Evolutionary conservation across 129 eudicot genomes (phyloP), one percentile per base, ranked within the genome.

Genomic region (Flaveria robusta): DNA sequence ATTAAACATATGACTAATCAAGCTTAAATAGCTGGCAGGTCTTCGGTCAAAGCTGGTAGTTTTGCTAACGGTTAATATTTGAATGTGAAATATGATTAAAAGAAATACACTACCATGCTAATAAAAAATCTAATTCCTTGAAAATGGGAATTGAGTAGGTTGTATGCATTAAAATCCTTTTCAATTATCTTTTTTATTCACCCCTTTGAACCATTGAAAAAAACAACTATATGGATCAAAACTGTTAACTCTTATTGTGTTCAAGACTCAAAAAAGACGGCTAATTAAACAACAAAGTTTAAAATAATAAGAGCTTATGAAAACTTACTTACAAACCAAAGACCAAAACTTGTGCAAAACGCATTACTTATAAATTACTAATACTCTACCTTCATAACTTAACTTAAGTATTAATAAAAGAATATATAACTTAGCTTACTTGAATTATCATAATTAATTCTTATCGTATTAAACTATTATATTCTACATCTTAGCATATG

Each of bases 311-410:
- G 7, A 49, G 37, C 19, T 60, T 15, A 18, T 10, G 19, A 27
- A n/a, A 41, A 58, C 85, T 74, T 80, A 94, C 98, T 81, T 94
- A 89, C 66, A 93, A 86, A 42, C 29, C 78, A 94, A 94, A 42
- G n/a, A 97, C 96, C 83, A 94, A 80, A 15, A 94, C 99, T 9
- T 90, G 90, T 59, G 45, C 77, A 47, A 0, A 26, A 26, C 29
- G 1, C 29, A 26, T 26, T 26, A 26, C 29, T 26, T 26, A 26
- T 26, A 26, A 26, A 26, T 3, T 26, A 26, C 29, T 26, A 26
- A 26, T 26, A 26, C 29, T 26, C 29, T 26, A 26, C 29, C 29
- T 26, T 3, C 3, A 3, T 26, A 26, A 26, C 29, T 26, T 26
- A 26, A 26, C 29, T 26, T 26, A 26, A 26, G 29, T 26, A 26